These are phyloP conservation scores for Serendipita sp. DNA, from an alignment of 768 basidiomycete genomes.

Conservation along the genomic window DNA sequence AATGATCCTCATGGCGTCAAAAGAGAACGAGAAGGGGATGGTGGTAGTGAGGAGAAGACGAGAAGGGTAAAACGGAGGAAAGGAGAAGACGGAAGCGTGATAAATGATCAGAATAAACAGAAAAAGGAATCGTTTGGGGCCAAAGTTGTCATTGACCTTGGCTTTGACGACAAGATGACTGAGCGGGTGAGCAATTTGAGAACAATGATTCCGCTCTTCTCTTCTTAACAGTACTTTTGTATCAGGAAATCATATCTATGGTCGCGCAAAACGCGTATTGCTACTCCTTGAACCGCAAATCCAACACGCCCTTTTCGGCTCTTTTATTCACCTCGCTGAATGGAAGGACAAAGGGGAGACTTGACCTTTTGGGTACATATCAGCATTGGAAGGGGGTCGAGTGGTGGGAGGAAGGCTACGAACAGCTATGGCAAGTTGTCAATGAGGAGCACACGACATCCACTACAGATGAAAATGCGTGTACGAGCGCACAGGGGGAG, in stretches of 20 bases:
- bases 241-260: conserved; percentile 79
- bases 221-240: neutral
- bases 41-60: conserved; percentile 11
- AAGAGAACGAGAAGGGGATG: conserved; percentile 14
- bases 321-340: conserved; percentile 70
- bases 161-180: conserved; percentile 84
- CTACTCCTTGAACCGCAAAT: conserved; percentile 71
- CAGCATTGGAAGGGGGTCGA: conserved; percentile 66
- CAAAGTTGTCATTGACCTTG: conserved; percentile 68
- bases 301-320: conserved; percentile 48
- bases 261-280: conserved; percentile 82
- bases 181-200: conserved; percentile 51
- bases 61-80: conserved; percentile 7
- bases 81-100: conserved; percentile 13
- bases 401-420: conserved; percentile 70
- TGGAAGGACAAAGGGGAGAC: conserved; percentile 46
- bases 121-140: conserved; percentile 32
- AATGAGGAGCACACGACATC: neutral
- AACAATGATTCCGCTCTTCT: neutral
- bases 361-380: conserved; percentile 51
- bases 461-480: conserved; percentile 9
- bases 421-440: conserved; percentile 37
- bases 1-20: conserved; percentile 6
- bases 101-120: conserved; percentile 15
- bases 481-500: conserved; percentile 1